phyloP scores from a whole-genome alignment of 176 grass and related monocot genomes.

The Tillandsia fasciculata region DNA sequence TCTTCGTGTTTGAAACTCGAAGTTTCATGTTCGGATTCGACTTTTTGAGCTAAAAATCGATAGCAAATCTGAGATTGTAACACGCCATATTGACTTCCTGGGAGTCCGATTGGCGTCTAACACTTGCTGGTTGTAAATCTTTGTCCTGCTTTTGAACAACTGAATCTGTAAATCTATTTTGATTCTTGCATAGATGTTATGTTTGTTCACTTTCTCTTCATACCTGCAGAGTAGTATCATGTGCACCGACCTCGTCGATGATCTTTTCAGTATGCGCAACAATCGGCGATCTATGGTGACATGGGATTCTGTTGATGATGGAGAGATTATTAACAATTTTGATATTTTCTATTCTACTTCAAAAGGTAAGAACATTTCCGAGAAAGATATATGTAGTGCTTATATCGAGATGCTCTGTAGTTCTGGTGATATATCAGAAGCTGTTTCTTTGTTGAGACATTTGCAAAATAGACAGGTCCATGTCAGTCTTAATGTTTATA shows the following conservation, averaged over 20 bases:
- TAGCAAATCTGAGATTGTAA: too few species aligned
- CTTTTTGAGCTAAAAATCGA: too few species aligned
- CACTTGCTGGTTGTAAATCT: neutral
- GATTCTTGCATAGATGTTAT: neutral
- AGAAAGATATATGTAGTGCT: constrained; percentile 12
- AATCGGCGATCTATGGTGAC: constrained; percentile 6
- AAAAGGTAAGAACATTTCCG: neutral
- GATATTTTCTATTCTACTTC: constrained; percentile 9
- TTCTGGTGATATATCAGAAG: constrained; percentile 37
- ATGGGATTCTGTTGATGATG: neutral
- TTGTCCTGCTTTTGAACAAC: neutral
- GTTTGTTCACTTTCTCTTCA: neutral
- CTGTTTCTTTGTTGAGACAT: constrained; percentile 34
- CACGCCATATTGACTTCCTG: too few species aligned
- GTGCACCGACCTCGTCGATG: neutral
- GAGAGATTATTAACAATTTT: constrained; percentile 22
- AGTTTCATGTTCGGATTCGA: too few species aligned
- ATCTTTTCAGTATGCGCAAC: neutral
- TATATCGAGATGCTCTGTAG: constrained; percentile 48
- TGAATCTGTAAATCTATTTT: neutral
- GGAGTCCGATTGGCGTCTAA: too few species aligned
- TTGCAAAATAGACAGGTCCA: constrained; percentile 26
- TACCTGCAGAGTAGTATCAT: constrained; percentile 20
- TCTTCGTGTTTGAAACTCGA: too few species aligned
- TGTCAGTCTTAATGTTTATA: constrained; percentile 35